Percentiles rank a stretch among this genome's conserved stretches.
phyloP scores from a whole-genome alignment of 768 basidiomycete genomes.

The Postia placenta region DNA sequence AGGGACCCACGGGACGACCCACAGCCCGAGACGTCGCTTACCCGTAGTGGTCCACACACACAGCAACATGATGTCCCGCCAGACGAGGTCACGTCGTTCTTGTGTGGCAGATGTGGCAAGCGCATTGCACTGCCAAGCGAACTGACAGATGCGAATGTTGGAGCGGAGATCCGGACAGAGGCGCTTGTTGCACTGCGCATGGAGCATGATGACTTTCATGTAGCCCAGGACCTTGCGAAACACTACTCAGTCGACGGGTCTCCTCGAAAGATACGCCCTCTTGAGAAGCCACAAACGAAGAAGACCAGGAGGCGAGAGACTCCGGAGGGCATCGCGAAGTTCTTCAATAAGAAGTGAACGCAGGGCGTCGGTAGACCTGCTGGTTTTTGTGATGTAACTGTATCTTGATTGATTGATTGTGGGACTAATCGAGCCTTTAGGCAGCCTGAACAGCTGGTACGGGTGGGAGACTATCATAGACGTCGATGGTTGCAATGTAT shows the following conservation, averaged over 20 bases:
- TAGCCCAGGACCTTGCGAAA: constrained; percentile 70
- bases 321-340: constrained; percentile 41
- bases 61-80: constrained; percentile 1
- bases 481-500: no score
- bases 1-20: constrained; percentile 7
- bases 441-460: no score
- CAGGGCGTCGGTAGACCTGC: not conserved
- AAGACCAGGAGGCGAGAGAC: constrained; percentile 17
- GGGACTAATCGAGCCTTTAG: not conserved
- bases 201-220: constrained; percentile 90
- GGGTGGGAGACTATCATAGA: no score
- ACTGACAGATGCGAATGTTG: constrained; percentile 18
- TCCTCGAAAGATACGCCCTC: constrained; percentile 17
- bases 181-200: constrained; percentile 38
- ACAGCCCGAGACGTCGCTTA: constrained; percentile 23
- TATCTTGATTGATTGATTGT: constrained; percentile 1
- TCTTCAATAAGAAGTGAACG: constrained; percentile 31
- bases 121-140: constrained; percentile 30
- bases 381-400: not conserved
- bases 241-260: constrained; percentile 23
- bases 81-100: constrained; percentile 32
- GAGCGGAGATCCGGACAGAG: constrained; percentile 24
- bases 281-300: constrained; percentile 10
- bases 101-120: constrained; percentile 55
- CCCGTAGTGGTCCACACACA: constrained; percentile 11